Conservation (phyloP, 2,329 filamentous ascomycete species). For the Sphaerostilbella broomeana region DNA sequence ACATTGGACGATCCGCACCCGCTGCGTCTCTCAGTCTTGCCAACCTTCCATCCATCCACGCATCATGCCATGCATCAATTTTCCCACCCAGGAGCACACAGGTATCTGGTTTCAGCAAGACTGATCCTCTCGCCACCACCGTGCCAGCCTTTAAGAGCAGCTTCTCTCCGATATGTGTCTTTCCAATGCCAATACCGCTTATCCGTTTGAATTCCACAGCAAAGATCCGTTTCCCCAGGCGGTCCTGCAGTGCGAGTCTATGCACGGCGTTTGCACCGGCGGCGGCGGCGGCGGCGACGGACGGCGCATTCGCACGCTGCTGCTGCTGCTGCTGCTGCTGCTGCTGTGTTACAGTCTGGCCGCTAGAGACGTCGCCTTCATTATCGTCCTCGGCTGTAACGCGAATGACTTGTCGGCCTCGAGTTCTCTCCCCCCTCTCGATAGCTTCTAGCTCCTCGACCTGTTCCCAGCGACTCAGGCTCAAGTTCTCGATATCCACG, state of each 20-base stretch:
- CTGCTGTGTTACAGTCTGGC: constrained; percentile 15
- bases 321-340: not conserved
- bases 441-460: constrained; percentile 72
- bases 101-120: constrained; percentile 67
- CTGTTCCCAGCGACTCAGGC: constrained; percentile 75
- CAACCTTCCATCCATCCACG: constrained; percentile 69
- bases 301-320: constrained; percentile 9
- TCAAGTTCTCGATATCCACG: constrained; percentile 78
- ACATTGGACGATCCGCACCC: constrained; percentile 25
- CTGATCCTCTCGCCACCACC: constrained; percentile 64
- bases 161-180: constrained; percentile 72
- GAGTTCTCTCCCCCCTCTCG: constrained; percentile 64
- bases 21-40: constrained; percentile 58
- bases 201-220: constrained; percentile 66
- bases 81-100: constrained; percentile 79
- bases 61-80: constrained; percentile 71
- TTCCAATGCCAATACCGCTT: constrained; percentile 57
- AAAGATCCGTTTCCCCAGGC: constrained; percentile 59
- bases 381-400: constrained; percentile 39
- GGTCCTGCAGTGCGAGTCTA: constrained; percentile 77
- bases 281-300: constrained; percentile 15
- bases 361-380: constrained; percentile 35
- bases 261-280: constrained; percentile 55
- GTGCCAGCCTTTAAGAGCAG: constrained; percentile 60
- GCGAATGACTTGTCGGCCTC: constrained; percentile 76